A percentile compares a stretch with the other conserved stretches of the same genome.
Conservation (phyloP, 495 filamentous ascomycete genomes). For the Daldinia decipiens region DNA sequence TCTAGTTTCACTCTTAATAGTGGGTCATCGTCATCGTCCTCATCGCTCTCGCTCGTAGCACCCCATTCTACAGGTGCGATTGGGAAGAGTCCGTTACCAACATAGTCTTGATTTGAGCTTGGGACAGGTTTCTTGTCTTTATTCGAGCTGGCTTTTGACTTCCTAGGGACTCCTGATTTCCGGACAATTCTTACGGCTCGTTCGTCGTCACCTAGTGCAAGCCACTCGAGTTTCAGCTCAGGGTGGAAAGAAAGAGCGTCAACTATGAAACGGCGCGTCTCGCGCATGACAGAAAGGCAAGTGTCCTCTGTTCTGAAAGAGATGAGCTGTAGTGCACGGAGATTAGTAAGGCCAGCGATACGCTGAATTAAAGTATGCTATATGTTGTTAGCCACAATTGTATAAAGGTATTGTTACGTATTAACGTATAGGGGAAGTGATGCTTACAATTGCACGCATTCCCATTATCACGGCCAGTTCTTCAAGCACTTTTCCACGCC, state of each 20-base stretch:
- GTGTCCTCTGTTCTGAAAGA: slow-evolving; percentile 61
- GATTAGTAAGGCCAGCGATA: slow-evolving; percentile 54
- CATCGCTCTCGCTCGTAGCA: slow-evolving; percentile 49
- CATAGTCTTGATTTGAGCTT: not conserved
- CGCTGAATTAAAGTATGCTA: slow-evolving; percentile 66
- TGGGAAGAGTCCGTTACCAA: slow-evolving; percentile 28
- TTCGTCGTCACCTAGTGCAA: slow-evolving; percentile 59
- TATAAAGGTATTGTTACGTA: not conserved
- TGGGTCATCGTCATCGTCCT: slow-evolving; percentile 45
- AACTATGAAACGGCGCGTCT: slow-evolving; percentile 62
- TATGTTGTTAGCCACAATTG: slow-evolving; percentile 12
- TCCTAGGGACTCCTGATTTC: slow-evolving; percentile 36
- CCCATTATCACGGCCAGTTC: slow-evolving; percentile 66
- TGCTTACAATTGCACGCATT: slow-evolving; percentile 61
- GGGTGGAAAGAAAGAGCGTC: slow-evolving; percentile 64
- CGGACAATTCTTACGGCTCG: slow-evolving; percentile 57
- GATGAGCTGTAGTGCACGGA: slow-evolving; percentile 65
- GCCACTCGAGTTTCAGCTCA: slow-evolving; percentile 62
- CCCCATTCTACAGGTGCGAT: slow-evolving; percentile 43
- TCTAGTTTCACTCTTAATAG: slow-evolving; percentile 45
- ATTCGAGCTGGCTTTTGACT: slow-evolving; percentile 41
- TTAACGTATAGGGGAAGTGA: not conserved
- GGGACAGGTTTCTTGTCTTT: slow-evolving; percentile 45
- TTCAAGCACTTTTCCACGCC: slow-evolving; percentile 56
- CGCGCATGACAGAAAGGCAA: slow-evolving; percentile 58